A percentile compares a stretch with the other conserved stretches of the same genome.
Conservation (phyloP, 148 eudicot species). For the Polygonum maritimum region DNA sequence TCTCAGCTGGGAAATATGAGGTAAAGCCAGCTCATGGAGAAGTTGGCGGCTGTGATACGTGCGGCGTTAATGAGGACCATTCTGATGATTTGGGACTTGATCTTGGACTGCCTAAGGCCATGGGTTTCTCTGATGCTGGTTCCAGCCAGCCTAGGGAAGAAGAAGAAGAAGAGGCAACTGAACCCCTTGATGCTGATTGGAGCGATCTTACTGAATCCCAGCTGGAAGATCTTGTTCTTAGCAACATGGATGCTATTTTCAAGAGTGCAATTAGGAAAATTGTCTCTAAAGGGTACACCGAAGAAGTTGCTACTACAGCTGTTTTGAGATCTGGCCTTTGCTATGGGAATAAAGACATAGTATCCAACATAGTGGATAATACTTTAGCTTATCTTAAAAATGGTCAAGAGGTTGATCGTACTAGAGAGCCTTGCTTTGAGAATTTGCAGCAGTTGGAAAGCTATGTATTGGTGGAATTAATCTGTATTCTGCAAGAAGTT, state of each 20-base stretch:
- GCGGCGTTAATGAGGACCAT: conserved; percentile 34
- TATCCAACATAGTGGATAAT: conserved; percentile 70
- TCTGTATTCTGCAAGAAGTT: conserved; percentile 65
- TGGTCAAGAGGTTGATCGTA: conserved; percentile 42
- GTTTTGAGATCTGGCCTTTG: conserved; percentile 74
- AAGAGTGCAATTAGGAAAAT: conserved; percentile 71
- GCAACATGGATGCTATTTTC: conserved; percentile 55
- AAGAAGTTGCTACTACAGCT: conserved; percentile 58
- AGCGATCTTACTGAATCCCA: conserved; percentile 74
- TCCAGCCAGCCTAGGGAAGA: conserved; percentile 25
- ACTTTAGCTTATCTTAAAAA: conserved; percentile 55
- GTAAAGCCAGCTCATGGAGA: conserved; percentile 24
- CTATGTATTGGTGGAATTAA: conserved; percentile 68
- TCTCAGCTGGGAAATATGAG: conserved; percentile 52
- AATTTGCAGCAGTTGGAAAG: conserved; percentile 67
- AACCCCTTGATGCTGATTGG: conserved; percentile 69
- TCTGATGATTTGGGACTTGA: conserved; percentile 41
- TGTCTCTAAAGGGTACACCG: conserved; percentile 59
- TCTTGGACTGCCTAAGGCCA: conserved; percentile 38
- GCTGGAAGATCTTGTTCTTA: conserved; percentile 76
- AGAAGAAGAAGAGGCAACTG: conserved; percentile 27
- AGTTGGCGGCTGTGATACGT: conserved; percentile 32
- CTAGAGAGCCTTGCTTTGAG: conserved; percentile 51
- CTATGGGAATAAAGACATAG: conserved; percentile 68
- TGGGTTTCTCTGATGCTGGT: conserved; percentile 27